Percentiles rank a stretch among this genome's conserved stretches.
phyloP scores from a whole-genome alignment of 2,329 filamentous ascomycete genomes.

The Blastomyces parvus region DNA sequence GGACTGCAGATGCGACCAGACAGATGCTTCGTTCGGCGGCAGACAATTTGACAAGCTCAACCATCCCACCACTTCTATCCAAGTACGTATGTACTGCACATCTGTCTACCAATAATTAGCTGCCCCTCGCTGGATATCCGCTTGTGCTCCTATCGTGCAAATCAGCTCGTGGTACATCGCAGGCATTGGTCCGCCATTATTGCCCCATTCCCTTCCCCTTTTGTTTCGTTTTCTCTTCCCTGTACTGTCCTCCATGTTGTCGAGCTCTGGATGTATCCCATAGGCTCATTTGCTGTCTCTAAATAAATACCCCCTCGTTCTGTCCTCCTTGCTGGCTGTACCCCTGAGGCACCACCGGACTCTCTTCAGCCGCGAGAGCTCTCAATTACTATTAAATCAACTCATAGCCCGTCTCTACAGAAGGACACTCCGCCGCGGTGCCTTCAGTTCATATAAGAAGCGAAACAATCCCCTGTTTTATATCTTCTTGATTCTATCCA shows the following conservation, averaged over 20 bases:
- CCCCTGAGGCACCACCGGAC: background rate
- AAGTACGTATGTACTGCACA: slow-evolving; percentile 1
- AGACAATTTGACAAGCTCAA: background rate
- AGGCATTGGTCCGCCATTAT: slow-evolving; percentile 7
- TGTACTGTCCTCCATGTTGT: background rate
- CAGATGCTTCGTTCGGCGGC: background rate
- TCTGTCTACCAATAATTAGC: slow-evolving; percentile 6
- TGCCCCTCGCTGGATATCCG: slow-evolving; percentile 2
- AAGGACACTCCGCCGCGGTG: background rate
- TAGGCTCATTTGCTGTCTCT: slow-evolving; percentile 3
- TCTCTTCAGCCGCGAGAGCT: slow-evolving; percentile 1
- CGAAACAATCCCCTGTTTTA: background rate
- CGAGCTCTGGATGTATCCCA: slow-evolving; percentile 6
- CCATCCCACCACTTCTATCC: slow-evolving; percentile 3
- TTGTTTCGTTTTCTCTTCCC: slow-evolving; percentile 15
- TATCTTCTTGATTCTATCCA: background rate
- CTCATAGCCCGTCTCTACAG: background rate
- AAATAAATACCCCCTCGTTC: slow-evolving; percentile 5
- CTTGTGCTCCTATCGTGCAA: slow-evolving; percentile 8
- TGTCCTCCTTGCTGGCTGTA: background rate
- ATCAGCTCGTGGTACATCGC: slow-evolving; percentile 7
- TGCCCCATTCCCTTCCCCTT: slow-evolving; percentile 4
- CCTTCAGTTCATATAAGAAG: background rate
- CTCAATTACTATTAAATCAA: slow-evolving; percentile 4
- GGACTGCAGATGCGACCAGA: background rate